phyloP scores from a whole-genome alignment of 805 yeast species.

The Wickerhamiella cacticola region DNA sequence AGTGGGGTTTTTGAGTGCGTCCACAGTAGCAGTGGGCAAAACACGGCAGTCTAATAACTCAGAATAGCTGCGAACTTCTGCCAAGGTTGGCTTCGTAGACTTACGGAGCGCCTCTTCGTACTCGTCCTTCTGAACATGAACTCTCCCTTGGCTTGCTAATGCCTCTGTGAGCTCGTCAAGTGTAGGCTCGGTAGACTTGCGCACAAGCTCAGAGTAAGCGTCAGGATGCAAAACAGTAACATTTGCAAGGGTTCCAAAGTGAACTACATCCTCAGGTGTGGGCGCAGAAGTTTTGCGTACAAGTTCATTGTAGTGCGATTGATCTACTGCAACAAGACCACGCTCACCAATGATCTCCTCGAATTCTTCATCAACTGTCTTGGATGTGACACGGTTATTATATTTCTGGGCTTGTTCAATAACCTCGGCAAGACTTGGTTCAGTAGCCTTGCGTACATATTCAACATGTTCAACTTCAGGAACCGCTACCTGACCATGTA shows the following conservation, averaged over 20 bases:
- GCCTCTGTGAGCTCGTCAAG: slow-evolving; percentile 7
- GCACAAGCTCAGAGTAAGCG: slow-evolving; percentile 17
- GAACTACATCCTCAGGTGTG: slow-evolving; percentile 4
- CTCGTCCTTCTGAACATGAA: slow-evolving; percentile 19
- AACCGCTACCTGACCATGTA: background rate
- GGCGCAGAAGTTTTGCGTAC: slow-evolving; percentile 13
- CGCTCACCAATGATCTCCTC: background rate
- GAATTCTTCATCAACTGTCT: slow-evolving; percentile 9
- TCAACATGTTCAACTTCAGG: slow-evolving; percentile 1
- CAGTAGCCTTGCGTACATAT: background rate
- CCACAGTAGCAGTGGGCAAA: background rate
- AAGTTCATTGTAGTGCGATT: slow-evolving; percentile 5
- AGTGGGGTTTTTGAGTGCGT: slow-evolving; percentile 7
- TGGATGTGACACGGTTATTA: slow-evolving; percentile 3
- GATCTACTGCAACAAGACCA: background rate
- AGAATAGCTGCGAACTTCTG: background rate
- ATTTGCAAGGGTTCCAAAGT: slow-evolving; percentile 9
- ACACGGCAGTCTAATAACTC: background rate
- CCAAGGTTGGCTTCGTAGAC: background rate
- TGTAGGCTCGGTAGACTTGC: slow-evolving; percentile 12
- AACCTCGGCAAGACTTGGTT: slow-evolving; percentile 1
- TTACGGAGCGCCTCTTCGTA: slow-evolving; percentile 15
- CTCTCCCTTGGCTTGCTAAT: background rate
- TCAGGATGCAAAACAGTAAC: slow-evolving; percentile 17
- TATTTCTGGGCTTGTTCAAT: slow-evolving; percentile 33